phyloP scores from a whole-genome alignment of 768 basidiomycete genomes.

The Pulveroboletus sp. region DNA sequence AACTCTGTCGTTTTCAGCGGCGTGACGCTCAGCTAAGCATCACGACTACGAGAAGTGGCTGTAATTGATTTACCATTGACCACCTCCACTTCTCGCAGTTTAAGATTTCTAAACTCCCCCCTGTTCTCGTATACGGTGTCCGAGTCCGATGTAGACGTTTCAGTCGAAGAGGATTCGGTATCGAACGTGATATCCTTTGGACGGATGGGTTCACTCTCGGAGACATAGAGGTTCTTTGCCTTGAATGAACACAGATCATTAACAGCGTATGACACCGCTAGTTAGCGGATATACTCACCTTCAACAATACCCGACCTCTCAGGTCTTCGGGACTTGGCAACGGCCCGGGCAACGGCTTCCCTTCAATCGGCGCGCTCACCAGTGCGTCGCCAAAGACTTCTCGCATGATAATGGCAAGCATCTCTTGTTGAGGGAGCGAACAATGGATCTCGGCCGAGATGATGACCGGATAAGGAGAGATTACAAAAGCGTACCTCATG shows the following conservation, averaged over 20 bases:
- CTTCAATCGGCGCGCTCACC: conserved; percentile 45
- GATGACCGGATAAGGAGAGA: conserved; percentile 88
- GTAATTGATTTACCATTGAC: conserved; percentile 30
- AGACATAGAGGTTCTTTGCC: conserved; percentile 75
- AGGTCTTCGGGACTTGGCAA: conserved; percentile 86
- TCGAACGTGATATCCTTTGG: conserved; percentile 34
- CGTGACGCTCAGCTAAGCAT: conserved; percentile 12
- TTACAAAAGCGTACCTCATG: conserved; percentile 82
- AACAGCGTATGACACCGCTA: background rate
- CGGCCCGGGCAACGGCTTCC: conserved; percentile 40
- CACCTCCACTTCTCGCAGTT: conserved; percentile 29
- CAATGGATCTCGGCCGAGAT: conserved; percentile 94
- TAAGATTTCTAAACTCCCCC: conserved; percentile 26
- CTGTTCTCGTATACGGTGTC: conserved; percentile 23
- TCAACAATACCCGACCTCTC: conserved; percentile 74
- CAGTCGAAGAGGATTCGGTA: conserved; percentile 40
- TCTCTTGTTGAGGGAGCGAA: conserved; percentile 69
- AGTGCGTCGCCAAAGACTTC: conserved; percentile 54
- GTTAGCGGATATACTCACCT: conserved; percentile 42
- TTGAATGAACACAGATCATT: conserved; percentile 24
- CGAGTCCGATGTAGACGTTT: conserved; percentile 34
- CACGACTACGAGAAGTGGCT: background rate
- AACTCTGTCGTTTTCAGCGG: conserved; percentile 26
- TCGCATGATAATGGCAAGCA: conserved; percentile 69
- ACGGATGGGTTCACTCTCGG: conserved; percentile 32